A percentile compares a stretch with the other conserved stretches of the same genome.
Evolutionary conservation across 2,329 filamentous ascomycete species (phyloP).

Genomic region (Erysiphe pisi): DNA sequence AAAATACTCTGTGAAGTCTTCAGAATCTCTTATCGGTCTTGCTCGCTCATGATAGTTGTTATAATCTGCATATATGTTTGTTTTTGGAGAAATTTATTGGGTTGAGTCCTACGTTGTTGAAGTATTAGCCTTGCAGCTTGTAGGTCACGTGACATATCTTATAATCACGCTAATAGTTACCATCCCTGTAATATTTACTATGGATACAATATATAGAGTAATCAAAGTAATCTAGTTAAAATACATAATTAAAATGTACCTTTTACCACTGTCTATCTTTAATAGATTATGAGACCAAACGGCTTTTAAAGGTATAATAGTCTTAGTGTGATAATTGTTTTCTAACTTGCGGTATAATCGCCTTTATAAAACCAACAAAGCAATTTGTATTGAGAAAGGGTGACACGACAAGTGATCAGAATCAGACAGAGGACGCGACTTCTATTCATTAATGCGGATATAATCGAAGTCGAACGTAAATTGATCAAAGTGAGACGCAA

Average conservation of each 20-base stretch:
- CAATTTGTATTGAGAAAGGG: not conserved
- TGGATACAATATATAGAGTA: not conserved
- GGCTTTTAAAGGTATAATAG: not conserved
- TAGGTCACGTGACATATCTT: too few species aligned
- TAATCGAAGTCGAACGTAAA: not conserved
- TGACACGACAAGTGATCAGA: not conserved
- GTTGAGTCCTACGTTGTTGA: too few species aligned
- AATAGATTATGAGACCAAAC: constrained; percentile 21
- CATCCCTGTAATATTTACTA: not conserved
- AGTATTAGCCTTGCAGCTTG: too few species aligned
- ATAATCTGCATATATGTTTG: too few species aligned
- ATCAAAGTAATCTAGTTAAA: not conserved
- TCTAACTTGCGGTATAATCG: not conserved
- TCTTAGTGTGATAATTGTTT: constrained; percentile 2
- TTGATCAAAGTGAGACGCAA: not conserved
- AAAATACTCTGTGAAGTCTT: too few species aligned
- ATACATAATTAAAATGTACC: not conserved
- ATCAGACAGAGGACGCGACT: not conserved
- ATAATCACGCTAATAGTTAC: too few species aligned
- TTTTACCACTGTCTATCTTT: constrained; percentile 5
- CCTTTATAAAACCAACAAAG: not conserved
- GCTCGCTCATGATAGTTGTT: too few species aligned
- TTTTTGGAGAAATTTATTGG: too few species aligned
- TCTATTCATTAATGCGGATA: not conserved
- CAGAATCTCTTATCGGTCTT: too few species aligned